Evolutionary conservation across 805 yeast species (phyloP).

Genomic region (Metschnikowia cubensis): DNA sequence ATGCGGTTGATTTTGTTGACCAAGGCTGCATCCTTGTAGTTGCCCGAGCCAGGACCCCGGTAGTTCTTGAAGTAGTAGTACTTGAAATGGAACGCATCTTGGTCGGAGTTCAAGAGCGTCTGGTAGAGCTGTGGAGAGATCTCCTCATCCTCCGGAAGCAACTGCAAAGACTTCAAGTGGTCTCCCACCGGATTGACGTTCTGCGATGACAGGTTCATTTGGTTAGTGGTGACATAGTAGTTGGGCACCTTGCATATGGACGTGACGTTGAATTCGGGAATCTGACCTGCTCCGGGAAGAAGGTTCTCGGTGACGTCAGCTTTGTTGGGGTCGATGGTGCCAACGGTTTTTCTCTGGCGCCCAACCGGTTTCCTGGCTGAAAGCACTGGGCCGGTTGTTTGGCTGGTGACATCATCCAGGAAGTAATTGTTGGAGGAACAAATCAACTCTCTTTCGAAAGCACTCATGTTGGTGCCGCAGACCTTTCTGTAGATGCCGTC

Average conservation of each 20-base stretch:
- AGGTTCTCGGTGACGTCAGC: slow-evolving; percentile 38
- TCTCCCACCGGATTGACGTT: slow-evolving; percentile 12
- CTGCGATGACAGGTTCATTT: slow-evolving; percentile 21
- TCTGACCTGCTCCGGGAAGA: slow-evolving; percentile 42
- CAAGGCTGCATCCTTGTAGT: slow-evolving; percentile 42
- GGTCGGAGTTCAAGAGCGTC: slow-evolving; percentile 33
- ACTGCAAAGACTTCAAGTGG: slow-evolving; percentile 10
- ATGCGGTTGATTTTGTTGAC: slow-evolving; percentile 38
- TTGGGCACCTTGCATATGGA: slow-evolving; percentile 41
- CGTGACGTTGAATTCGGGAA: slow-evolving; percentile 39
- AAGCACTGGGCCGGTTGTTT: slow-evolving; percentile 3
- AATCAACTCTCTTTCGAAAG: slow-evolving; percentile 33
- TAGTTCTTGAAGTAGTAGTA: slow-evolving; percentile 39
- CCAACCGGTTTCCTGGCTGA: slow-evolving; percentile 24
- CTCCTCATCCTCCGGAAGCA: slow-evolving; percentile 23
- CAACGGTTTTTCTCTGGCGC: slow-evolving; percentile 28
- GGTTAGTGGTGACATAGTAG: slow-evolving; percentile 34
- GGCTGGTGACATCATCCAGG: slow-evolving; percentile 7
- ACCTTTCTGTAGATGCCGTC: slow-evolving; percentile 17
- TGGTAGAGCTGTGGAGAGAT: slow-evolving; percentile 34
- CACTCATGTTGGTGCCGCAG: slow-evolving; percentile 25
- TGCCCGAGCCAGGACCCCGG: slow-evolving; percentile 45
- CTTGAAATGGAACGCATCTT: slow-evolving; percentile 33
- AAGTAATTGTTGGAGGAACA: slow-evolving; percentile 27
- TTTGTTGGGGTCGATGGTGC: slow-evolving; percentile 35